A percentile compares a stretch with the other conserved stretches of the same genome.
Conservation (phyloP, 2,329 filamentous ascomycete species). For the Nemania bipapillata region DNA sequence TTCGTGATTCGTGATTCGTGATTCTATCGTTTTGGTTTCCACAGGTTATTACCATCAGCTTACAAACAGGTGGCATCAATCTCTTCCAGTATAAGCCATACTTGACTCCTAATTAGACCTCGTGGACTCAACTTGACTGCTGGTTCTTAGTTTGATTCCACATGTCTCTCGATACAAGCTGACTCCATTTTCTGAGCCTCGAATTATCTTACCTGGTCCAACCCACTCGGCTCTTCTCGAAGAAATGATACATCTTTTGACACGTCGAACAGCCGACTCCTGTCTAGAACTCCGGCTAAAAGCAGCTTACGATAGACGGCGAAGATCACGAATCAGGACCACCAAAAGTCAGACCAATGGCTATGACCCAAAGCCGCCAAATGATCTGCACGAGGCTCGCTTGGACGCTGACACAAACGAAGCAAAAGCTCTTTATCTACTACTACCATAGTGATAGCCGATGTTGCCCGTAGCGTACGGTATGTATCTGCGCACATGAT, state of each 20-base stretch:
- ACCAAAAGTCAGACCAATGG: background rate
- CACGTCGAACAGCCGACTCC: background rate
- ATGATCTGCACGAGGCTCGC: background rate
- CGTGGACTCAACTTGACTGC: too few relatives aligned
- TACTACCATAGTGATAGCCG: background rate
- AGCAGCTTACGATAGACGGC: background rate
- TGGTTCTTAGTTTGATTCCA: background rate
- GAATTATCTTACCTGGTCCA: background rate
- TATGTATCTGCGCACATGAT: constrained; percentile 8
- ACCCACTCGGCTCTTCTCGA: background rate
- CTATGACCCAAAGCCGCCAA: background rate
- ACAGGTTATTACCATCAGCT: too few relatives aligned
- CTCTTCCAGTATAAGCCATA: background rate
- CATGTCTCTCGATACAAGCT: background rate
- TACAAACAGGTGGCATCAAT: background rate
- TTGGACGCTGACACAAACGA: background rate
- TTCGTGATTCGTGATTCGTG: too few relatives aligned
- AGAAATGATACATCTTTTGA: background rate
- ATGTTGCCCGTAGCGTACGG: too few relatives aligned
- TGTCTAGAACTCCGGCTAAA: background rate
- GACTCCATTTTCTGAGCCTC: background rate
- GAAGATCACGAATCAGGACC: background rate
- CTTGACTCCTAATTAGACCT: too few relatives aligned
- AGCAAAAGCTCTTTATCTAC: background rate
- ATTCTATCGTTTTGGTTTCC: too few relatives aligned